Conservation (phyloP, 805 yeast genomes). For the Grigorovia humatica region DNA sequence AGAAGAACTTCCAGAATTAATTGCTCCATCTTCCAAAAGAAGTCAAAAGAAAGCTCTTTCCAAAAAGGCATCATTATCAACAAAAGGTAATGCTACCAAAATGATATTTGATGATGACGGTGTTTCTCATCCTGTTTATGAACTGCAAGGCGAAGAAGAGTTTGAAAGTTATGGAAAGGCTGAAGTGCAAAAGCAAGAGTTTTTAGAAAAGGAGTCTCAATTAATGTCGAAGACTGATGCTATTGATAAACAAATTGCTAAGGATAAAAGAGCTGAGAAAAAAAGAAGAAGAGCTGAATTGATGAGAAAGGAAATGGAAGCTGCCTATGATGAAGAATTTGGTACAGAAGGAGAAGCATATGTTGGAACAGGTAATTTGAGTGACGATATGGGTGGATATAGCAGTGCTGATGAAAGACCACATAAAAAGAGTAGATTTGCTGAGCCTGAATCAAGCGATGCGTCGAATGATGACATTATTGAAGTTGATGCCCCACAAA, state of each 20-base stretch:
- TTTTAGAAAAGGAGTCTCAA: constrained; percentile 53
- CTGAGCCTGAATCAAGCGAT: constrained; percentile 12
- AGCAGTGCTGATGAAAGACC: constrained; percentile 12
- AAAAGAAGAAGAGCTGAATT: constrained; percentile 79
- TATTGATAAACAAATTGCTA: constrained; percentile 69
- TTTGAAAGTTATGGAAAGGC: constrained; percentile 67
- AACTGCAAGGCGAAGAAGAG: constrained; percentile 80
- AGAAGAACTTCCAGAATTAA: constrained; percentile 51
- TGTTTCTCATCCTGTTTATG: constrained; percentile 80
- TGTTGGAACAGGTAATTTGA: constrained; percentile 27
- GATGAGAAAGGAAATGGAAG: constrained; percentile 44
- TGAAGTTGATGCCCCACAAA: constrained; percentile 81
- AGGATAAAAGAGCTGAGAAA: constrained; percentile 73
- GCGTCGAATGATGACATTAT: constrained; percentile 35
- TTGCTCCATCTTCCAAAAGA: constrained; percentile 68
- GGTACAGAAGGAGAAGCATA: constrained; percentile 24
- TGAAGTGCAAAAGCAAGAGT: constrained; percentile 52
- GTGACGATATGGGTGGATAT: constrained; percentile 35
- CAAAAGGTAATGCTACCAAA: constrained; percentile 64
- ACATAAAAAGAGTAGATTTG: constrained; percentile 19
- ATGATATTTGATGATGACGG: constrained; percentile 92
- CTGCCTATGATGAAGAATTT: constrained; percentile 17
- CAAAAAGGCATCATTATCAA: constrained; percentile 57
- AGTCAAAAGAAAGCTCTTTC: constrained; percentile 78
- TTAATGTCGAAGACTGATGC: constrained; percentile 63